Base-by-base conservation (phyloP, 257 asterid species). In the Salvia hispanica region DNA sequence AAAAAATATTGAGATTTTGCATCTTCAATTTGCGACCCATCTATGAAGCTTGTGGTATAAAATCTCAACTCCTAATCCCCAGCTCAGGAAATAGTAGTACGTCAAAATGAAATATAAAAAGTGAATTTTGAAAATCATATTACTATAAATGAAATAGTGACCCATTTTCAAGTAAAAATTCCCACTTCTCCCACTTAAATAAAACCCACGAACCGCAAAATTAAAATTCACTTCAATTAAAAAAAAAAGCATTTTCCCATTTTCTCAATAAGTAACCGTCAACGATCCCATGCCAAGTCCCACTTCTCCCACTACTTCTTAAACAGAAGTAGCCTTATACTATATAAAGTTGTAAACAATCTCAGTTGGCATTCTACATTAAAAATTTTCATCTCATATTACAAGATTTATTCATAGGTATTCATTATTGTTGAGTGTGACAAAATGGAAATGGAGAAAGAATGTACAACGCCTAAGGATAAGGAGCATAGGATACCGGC, bases 391-490 rank as follows among this genome's bases (percentile, higher is more conserved):
- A 50, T 34, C 21, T 25, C 7, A 33, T 14, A 6, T 43, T 7
- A 48, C n/a, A n/a, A 57, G 55, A 7, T 13, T 42, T n/a, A 7
- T 21, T 18, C 6, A 18, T 37, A 0, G 2, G 25, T 40, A 58
- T 34, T 34, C 7, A 15, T 67, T 44, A 12, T 73, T 43, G 1
- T 18, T 4, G 56, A 39, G 45, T 31, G 36, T 6, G 52, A 1
- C 25, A 42, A 21, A 34, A 86, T 81, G 85, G 86, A 84, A 59
- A 72, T 13, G 15, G 76, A 74, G 74, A 77, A 80, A 68, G 92
- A 75, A 57, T 89, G 96, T 47, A 72, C 88, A 8, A 86, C 96
- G 1, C 96, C 96, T 5, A 86, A 72, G 76, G 74, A 78, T 47
- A 74, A 71, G 33, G 90, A 86, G 69, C 75, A 39, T 37, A 77